Base-by-base conservation (phyloP, 2,329 filamentous ascomycete genomes). In the Zymoseptoria pseudotritici region DNA sequence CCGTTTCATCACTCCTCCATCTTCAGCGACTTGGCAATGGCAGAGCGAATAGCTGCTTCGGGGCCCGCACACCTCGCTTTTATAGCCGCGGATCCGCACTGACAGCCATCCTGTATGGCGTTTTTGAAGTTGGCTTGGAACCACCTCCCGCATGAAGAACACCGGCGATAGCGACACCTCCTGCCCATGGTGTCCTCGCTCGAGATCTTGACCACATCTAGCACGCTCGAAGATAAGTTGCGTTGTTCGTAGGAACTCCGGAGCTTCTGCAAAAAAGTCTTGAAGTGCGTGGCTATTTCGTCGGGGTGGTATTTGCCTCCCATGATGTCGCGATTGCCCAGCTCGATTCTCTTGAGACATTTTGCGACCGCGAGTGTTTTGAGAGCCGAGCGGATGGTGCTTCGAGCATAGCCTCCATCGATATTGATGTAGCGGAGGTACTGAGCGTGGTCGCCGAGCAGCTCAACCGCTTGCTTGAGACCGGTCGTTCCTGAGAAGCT, bases 351-450 rank as follows among this genome's bases (percentile, higher is more conserved):
- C 21, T 54, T 50, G 5, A 61, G 54, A 11, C 50, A n/a, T 52
- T 58, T 61, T 3, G 60, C 60, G 8, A 46, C 50, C 13, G n/a
- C 8, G 26, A 58, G 53, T 10, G 57, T 50, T 24, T 50, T 46
- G 36, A 61, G 49, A 1, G 56, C 54, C 1, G 21, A 26, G 21
- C 54, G 56, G 20, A 49, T 53, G 3, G 24, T 56, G 20, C 17
- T 46, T 13, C 10, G 13, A 19, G 19, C 22, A 46, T 57, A 62
- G 21, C 50, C n/a, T 5, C 2, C 7, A 5, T 36, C 51, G 59
- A 61, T 57, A 5, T 29, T 9, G 22, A 60, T 29, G 26, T 58
- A 21, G 21, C 59, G 55, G n/a, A 62, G 54, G 21, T 57, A 49
- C 13, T 53, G 36, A 11, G 54, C 51, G 19, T 49, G 54, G 2